Evolutionary conservation across 305 asterid species (phyloP), one percentile per base, ranked within the genome.

Genomic region (Stenogyne calaminthoides): DNA sequence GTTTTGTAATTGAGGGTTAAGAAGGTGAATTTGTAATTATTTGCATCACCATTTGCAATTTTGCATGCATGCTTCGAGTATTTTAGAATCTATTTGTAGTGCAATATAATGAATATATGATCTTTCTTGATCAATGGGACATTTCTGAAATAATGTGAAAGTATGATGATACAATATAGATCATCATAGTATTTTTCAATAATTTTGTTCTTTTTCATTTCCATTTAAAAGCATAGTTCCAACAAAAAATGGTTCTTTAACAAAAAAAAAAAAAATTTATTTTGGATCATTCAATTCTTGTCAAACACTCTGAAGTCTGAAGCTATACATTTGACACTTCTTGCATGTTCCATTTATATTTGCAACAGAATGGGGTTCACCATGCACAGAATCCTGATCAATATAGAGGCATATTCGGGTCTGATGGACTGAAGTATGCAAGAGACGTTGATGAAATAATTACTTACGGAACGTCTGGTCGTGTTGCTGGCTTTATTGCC

Each of bases 371-470:
- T 65, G 98, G 97, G 77, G 88, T 91, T 27, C 98, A 93, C 79
- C 98, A 93, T 67, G 91, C 89, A 5, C 80, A 84, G 76, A 93
- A 93, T 75, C 97, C 95, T 0, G 97, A 90, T 71, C 95, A 87
- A 77, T 90, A 90, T 74, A 83, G 97, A 81, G 97, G 98, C 9
- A 36, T 78, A 12, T 93, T 88, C 60, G 98, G 97, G 56, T 85
- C 96, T 6, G 93, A 89, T 66, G 97, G 98, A 51, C 51, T 54
- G 60, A 67, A 73, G 72, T 94, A 94, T 76, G 97, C 97, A 1
- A 86, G 67, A 73, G 99, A 94, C 19, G 95, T 94, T 72, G 95
- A 94, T 22, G 97, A 94, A 14, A 75, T 90, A 36, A 84, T 94
- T 65, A 78, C 89, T 14, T 94, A 86, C 29, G 99, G 97, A 79